phyloP scores from a whole-genome alignment of 2,329 filamentous ascomycete species.

The Colletotrichum tofieldiae region DNA sequence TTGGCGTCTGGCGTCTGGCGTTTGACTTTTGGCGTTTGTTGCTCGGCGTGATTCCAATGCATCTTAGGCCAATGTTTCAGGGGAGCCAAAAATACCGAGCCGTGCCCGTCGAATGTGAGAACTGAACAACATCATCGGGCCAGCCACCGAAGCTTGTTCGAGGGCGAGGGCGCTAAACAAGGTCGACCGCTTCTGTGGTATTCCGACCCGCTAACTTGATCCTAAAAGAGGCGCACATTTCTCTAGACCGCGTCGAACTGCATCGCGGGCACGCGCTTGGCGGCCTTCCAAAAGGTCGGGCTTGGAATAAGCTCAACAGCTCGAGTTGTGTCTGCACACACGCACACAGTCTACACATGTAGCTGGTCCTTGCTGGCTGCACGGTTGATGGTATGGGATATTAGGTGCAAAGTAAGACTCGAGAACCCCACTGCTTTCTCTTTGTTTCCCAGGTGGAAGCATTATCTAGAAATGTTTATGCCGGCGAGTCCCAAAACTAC shows the following conservation, averaged over 20 bases:
- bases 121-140: background rate
- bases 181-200: background rate
- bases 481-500: background rate
- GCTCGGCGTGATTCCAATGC: background rate
- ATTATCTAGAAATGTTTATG: background rate
- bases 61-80: slow-evolving; percentile 12
- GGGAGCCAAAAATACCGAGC: slow-evolving; percentile 9
- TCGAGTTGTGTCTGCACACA: background rate
- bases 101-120: background rate
- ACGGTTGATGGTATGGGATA: background rate
- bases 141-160: slow-evolving; percentile 15
- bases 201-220: background rate
- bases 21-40: slow-evolving; percentile 1
- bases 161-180: background rate
- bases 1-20: background rate
- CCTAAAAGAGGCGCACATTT: background rate
- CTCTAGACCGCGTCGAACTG: too few species aligned
- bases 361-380: background rate
- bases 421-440: background rate
- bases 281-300: background rate
- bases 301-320: background rate
- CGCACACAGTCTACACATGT: background rate
- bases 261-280: background rate
- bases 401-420: background rate
- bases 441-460: background rate